These are phyloP conservation scores for Gelatoporia subvermispora DNA, from an alignment of 768 basidiomycete species.

Conservation along the genomic window DNA sequence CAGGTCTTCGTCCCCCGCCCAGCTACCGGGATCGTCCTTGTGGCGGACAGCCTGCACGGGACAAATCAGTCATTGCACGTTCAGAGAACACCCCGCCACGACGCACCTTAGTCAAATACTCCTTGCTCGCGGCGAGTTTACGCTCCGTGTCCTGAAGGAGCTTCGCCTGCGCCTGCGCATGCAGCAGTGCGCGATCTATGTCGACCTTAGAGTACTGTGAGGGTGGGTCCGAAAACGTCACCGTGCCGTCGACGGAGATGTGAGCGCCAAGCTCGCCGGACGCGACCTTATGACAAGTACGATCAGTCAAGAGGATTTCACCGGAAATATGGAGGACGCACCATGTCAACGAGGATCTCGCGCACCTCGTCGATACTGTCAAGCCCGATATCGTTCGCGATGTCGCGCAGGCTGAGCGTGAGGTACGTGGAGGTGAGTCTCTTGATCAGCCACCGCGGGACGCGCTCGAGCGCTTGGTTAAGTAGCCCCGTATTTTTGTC, in stretches of 20 bases:
- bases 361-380: slow-evolving; percentile 51
- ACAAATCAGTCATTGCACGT: neutral
- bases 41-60: slow-evolving; percentile 18
- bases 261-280: slow-evolving; percentile 63
- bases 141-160: slow-evolving; percentile 47
- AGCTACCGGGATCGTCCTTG: slow-evolving; percentile 24
- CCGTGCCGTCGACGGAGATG: slow-evolving; percentile 63
- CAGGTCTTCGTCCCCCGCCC: slow-evolving; percentile 18
- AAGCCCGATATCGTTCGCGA: slow-evolving; percentile 51
- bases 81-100: neutral
- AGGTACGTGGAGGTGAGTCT: slow-evolving; percentile 81
- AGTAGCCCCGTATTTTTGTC: slow-evolving; percentile 74
- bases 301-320: neutral
- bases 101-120: slow-evolving; percentile 67
- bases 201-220: slow-evolving; percentile 54
- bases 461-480: slow-evolving; percentile 57
- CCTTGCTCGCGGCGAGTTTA: slow-evolving; percentile 58
- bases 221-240: slow-evolving; percentile 62
- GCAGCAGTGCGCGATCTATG: slow-evolving; percentile 52
- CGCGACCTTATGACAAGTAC: slow-evolving; percentile 50
- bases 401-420: slow-evolving; percentile 69
- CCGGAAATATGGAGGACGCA: slow-evolving; percentile 21
- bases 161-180: slow-evolving; percentile 51
- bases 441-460: slow-evolving; percentile 74
- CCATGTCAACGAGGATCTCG: slow-evolving; percentile 68